These are phyloP conservation scores for Lactarius hengduanensis DNA, from an alignment of 768 basidiomycete species.

Conservation along the genomic window DNA sequence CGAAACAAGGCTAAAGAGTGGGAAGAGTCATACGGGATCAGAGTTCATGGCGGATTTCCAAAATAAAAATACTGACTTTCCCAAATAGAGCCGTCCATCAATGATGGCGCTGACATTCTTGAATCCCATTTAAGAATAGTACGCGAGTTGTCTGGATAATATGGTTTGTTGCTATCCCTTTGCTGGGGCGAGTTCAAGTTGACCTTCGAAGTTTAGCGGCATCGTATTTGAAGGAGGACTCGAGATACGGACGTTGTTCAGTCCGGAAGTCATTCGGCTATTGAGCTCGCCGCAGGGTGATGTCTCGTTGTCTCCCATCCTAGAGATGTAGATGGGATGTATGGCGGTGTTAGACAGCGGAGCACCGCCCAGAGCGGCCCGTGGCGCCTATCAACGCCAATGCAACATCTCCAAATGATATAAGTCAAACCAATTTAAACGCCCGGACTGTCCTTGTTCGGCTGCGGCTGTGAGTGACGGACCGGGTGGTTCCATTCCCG, in stretches of 20 bases:
- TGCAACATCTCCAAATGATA: not conserved
- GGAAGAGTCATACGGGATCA: not conserved
- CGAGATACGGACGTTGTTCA: slow-evolving; percentile 5
- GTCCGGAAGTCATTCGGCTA: slow-evolving; percentile 22
- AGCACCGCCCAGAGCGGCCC: slow-evolving; percentile 13
- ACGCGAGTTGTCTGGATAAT: not conserved
- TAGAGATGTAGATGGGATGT: not conserved
- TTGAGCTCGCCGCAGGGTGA: slow-evolving; percentile 3
- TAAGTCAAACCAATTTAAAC: slow-evolving; percentile 1
- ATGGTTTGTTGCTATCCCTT: slow-evolving; percentile 7
- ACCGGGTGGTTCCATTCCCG: slow-evolving; percentile 17
- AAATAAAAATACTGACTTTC: slow-evolving; percentile 57
- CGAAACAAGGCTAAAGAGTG: slow-evolving; percentile 51
- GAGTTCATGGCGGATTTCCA: slow-evolving; percentile 25
- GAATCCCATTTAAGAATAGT: slow-evolving; percentile 29
- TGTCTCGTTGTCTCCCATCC: slow-evolving; percentile 5
- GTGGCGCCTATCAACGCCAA: slow-evolving; percentile 16
- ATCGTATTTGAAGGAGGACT: slow-evolving; percentile 23
- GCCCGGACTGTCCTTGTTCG: slow-evolving; percentile 4
- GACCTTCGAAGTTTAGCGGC: not conserved
- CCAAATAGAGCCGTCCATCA: slow-evolving; percentile 64
- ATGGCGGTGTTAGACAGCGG: slow-evolving; percentile 9
- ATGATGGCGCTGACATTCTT: slow-evolving; percentile 56
- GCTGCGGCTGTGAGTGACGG: slow-evolving; percentile 23
- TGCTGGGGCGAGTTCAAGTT: not conserved